Evolutionary conservation across 2,329 filamentous ascomycete genomes (phyloP).

Genomic region (Geosmithia morbida): DNA sequence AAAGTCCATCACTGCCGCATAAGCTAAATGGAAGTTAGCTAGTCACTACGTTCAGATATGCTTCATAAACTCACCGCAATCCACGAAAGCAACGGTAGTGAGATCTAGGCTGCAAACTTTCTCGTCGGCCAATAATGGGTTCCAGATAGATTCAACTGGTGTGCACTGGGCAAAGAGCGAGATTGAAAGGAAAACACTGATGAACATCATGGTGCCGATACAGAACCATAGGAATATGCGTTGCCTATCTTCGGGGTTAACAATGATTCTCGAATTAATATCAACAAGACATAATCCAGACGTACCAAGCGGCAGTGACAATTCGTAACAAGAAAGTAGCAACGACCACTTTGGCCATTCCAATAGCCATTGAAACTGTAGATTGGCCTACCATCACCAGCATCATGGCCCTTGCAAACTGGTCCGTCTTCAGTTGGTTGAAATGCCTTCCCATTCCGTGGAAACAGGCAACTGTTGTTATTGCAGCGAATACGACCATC

Average conservation of each 20-base stretch:
- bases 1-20: slow-evolving; percentile 1
- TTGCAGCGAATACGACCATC: neutral
- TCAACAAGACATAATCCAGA: neutral
- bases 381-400: neutral
- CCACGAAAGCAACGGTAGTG: neutral
- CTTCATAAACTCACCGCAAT: neutral
- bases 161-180: slow-evolving; percentile 1
- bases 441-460: slow-evolving; percentile 1
- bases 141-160: slow-evolving; percentile 1
- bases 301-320: slow-evolving; percentile 1
- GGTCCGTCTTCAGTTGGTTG: neutral
- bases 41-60: neutral
- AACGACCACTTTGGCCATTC: slow-evolving; percentile 1
- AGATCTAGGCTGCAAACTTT: neutral
- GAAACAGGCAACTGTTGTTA: neutral
- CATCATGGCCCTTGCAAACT: neutral
- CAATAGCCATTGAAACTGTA: slow-evolving; percentile 1
- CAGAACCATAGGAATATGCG: slow-evolving; percentile 1
- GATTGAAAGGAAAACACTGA: neutral
- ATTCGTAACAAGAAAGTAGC: slow-evolving; percentile 1
- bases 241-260: neutral
- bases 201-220: neutral
- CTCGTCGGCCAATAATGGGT: neutral
- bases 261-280: neutral
- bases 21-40: neutral